phyloP scores from a whole-genome alignment of 106 monocot genomes.

The Platanthera guangdongensis region DNA sequence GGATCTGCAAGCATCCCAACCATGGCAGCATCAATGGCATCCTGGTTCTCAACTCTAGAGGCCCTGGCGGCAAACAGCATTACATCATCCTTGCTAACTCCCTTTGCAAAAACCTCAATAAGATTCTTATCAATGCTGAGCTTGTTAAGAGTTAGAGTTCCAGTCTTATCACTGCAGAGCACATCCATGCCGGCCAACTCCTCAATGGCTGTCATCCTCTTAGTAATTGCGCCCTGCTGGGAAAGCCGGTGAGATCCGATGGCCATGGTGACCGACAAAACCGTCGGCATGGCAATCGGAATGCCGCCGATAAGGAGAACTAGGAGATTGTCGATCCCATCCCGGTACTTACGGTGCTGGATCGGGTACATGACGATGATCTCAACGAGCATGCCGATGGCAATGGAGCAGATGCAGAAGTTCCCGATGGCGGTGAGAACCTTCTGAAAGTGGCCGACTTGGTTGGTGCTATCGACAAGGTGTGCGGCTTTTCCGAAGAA shows the following conservation, averaged over 20 bases:
- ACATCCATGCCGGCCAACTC: slow-evolving; percentile 99
- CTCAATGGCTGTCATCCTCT: slow-evolving; percentile 98
- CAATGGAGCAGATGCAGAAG: slow-evolving; percentile 76
- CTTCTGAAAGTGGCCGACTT: slow-evolving; percentile 70
- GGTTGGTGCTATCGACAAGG: slow-evolving; percentile 68
- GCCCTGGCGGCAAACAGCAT: slow-evolving; percentile 67
- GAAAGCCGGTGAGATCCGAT: slow-evolving; percentile 80
- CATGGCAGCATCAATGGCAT: slow-evolving; percentile 84
- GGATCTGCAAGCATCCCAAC: slow-evolving; percentile 86
- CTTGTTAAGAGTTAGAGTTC: slow-evolving; percentile 91
- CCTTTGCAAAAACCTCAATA: slow-evolving; percentile 65
- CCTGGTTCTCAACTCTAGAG: slow-evolving; percentile 71
- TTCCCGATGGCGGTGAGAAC: slow-evolving; percentile 72
- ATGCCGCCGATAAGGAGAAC: slow-evolving; percentile 75
- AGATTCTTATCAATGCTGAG: slow-evolving; percentile 77
- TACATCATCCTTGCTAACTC: slow-evolving; percentile 63
- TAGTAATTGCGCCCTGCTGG: slow-evolving; percentile 94
- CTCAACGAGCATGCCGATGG: slow-evolving; percentile 54
- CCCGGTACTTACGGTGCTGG: slow-evolving; percentile 48
- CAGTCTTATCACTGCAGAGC: slow-evolving; percentile 95
- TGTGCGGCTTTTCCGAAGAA: slow-evolving; percentile 82
- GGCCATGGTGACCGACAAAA: slow-evolving; percentile 82
- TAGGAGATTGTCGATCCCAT: slow-evolving; percentile 61
- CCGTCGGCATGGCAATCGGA: slow-evolving; percentile 76
- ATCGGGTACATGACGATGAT: slow-evolving; percentile 64